Conservation (phyloP, 805 yeast species). For the Candida bentonensis region DNA sequence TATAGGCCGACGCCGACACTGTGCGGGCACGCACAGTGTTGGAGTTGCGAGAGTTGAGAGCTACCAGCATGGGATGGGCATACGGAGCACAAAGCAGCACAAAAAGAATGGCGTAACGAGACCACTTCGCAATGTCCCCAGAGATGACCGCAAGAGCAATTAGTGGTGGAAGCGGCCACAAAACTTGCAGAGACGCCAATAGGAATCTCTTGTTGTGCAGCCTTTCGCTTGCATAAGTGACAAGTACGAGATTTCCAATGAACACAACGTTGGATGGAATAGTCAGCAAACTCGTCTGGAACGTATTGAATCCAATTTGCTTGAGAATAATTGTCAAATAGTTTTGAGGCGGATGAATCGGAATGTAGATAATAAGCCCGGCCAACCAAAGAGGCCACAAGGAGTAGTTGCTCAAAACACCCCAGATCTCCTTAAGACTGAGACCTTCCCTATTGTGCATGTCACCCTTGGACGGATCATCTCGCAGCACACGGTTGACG, state of each 20-base stretch:
- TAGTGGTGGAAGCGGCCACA: slow-evolving; percentile 3
- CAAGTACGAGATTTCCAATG: neutral
- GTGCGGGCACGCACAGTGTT: slow-evolving; percentile 39
- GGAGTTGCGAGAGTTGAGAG: slow-evolving; percentile 39
- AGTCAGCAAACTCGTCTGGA: slow-evolving; percentile 36
- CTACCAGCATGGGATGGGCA: slow-evolving; percentile 33
- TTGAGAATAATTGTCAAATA: slow-evolving; percentile 39
- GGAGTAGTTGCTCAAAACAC: slow-evolving; percentile 34
- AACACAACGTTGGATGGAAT: slow-evolving; percentile 26
- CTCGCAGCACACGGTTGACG: slow-evolving; percentile 44
- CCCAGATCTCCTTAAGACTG: slow-evolving; percentile 25
- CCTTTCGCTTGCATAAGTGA: slow-evolving; percentile 2
- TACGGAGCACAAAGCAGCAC: slow-evolving; percentile 17
- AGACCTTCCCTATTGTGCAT: slow-evolving; percentile 50
- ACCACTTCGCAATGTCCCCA: slow-evolving; percentile 15
- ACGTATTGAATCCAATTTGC: slow-evolving; percentile 37
- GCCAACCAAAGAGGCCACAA: slow-evolving; percentile 40
- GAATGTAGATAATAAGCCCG: slow-evolving; percentile 31
- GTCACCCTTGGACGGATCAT: slow-evolving; percentile 52
- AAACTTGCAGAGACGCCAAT: slow-evolving; percentile 6
- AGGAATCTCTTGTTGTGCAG: slow-evolving; percentile 2
- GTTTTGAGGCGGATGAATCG: slow-evolving; percentile 22
- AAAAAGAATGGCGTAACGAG: slow-evolving; percentile 12
- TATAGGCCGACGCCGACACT: slow-evolving; percentile 38
- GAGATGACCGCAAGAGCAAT: slow-evolving; percentile 2